phyloP scores from a whole-genome alignment of 768 basidiomycete genomes.

The Lactarius akahatsu region DNA sequence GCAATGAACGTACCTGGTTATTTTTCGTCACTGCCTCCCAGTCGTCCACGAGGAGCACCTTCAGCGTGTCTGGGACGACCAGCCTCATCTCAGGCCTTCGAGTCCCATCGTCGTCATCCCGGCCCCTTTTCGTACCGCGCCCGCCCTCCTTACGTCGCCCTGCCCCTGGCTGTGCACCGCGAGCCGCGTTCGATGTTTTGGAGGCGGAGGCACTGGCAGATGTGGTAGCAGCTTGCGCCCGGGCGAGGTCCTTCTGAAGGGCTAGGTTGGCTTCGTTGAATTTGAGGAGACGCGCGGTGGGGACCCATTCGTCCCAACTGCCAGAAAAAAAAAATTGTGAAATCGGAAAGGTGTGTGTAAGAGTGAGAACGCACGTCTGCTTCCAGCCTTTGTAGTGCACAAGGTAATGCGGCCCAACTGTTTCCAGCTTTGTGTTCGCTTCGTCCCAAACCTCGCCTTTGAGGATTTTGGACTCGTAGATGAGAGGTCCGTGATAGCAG shows the following conservation, averaged over 20 bases:
- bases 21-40: slow-evolving; percentile 98
- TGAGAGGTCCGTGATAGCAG: slow-evolving; percentile 92
- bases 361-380: slow-evolving; percentile 64
- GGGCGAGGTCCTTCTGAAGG: slow-evolving; percentile 67
- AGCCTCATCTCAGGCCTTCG: slow-evolving; percentile 90
- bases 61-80: slow-evolving; percentile 85
- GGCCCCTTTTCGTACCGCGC: slow-evolving; percentile 63
- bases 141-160: slow-evolving; percentile 57
- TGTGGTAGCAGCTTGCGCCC: slow-evolving; percentile 43
- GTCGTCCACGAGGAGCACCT: slow-evolving; percentile 88
- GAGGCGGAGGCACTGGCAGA: slow-evolving; percentile 39
- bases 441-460: slow-evolving; percentile 63
- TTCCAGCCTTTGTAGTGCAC: slow-evolving; percentile 99
- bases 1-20: slow-evolving; percentile 58
- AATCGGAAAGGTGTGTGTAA: slow-evolving; percentile 3
- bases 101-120: slow-evolving; percentile 80
- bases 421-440: slow-evolving; percentile 55
- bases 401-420: slow-evolving; percentile 79
- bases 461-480: slow-evolving; percentile 96
- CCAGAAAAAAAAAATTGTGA: background rate
- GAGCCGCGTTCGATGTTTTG: slow-evolving; percentile 32
- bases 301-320: slow-evolving; percentile 99
- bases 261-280: slow-evolving; percentile 76
- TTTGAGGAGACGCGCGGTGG: slow-evolving; percentile 76
- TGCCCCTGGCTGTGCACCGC: slow-evolving; percentile 28